Base-by-base conservation (phyloP, 2,329 filamentous ascomycete species). In the Bipolaris gigantea region DNA sequence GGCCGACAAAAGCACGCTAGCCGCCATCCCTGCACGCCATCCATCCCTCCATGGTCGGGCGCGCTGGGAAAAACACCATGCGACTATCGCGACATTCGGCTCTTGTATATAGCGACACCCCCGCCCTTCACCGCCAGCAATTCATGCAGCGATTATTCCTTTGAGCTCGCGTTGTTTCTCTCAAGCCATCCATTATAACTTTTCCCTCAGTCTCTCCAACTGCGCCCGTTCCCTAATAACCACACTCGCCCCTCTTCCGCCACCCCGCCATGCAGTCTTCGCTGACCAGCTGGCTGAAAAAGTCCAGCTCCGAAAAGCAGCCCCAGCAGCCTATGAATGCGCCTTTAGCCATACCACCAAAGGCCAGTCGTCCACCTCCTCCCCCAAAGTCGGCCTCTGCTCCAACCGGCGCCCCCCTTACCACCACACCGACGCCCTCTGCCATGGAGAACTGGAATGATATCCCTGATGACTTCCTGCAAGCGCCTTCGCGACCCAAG, bases 261-360 rank as follows among this genome's bases (percentile, higher is more conserved):
- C 18, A 9, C 38, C 36, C 34, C 40, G 39, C 45, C 73, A 70
- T 75, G 45, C 79, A 81, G 64, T 76, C 77, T 11, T 79, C 77
- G 3, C 65, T 81, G 52, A 75, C 74, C 48, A 68, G 71, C 62
- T 81, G 79, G 79, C 73, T 81, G 40, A 76, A 75, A 56, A 79
- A 79, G 71, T 73, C 77, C n/a, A 60, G 63, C 13, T 44, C 70
- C 21, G 69, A 73, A 48, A 66, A 50, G 15, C 61, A 70, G 54
- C 57, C 61, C 43, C 56, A 62, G 18, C 45, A 53, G 35, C 35
- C 59, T 21, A 39, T 48, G 33, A 59, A 53, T 21, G 44, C 48
- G 7, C 48, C 57, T 6, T 32, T 53, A 32, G 35, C 34, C 5
- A 34, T 32, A 15, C 30, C 33, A 8, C 32, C 55, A 15, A 48